phyloP scores from a whole-genome alignment of 108 stramenopile species.

The Skeletonema marinoi region DNA sequence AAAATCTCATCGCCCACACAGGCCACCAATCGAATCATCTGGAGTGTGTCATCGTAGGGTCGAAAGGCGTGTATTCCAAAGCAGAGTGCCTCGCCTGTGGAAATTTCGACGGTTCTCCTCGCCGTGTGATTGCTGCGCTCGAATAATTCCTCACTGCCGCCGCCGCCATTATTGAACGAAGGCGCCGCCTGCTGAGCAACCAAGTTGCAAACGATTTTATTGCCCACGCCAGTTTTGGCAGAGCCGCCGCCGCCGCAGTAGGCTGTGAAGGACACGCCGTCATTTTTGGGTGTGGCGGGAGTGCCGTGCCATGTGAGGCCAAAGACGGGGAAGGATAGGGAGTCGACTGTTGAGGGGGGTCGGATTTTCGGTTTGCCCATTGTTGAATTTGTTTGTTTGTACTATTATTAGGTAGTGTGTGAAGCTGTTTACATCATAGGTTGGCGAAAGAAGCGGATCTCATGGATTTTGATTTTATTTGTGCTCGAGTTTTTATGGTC shows the following conservation, averaged over 20 bases:
- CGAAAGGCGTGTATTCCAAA: slow-evolving; percentile 39
- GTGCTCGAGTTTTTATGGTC: too few species aligned
- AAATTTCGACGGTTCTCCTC: slow-evolving; percentile 17
- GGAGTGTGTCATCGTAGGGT: slow-evolving; percentile 7
- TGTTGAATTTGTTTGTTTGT: too few species aligned
- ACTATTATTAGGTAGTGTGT: too few species aligned
- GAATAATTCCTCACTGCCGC: not conserved
- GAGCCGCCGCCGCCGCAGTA: slow-evolving; percentile 79
- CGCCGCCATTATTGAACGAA: not conserved
- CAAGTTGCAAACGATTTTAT: slow-evolving; percentile 47
- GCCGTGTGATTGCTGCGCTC: not conserved
- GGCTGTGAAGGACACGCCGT: slow-evolving; percentile 58
- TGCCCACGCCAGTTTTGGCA: slow-evolving; percentile 75
- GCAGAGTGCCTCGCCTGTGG: slow-evolving; percentile 43
- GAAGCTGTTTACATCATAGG: too few species aligned
- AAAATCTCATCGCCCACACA: slow-evolving; percentile 45
- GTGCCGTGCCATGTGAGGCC: slow-evolving; percentile 67
- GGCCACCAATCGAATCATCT: slow-evolving; percentile 38
- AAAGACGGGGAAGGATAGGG: slow-evolving; percentile 63
- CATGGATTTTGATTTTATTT: too few species aligned
- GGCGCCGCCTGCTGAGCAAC: slow-evolving; percentile 9
- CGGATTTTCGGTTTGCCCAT: slow-evolving; percentile 33
- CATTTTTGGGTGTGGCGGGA: slow-evolving; percentile 26
- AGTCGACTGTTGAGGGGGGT: slow-evolving; percentile 53
- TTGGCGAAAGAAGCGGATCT: too few species aligned